Base-by-base conservation (phyloP, 1,284 basidiomycete genomes). In the Ceratobasidium sp. region DNA sequence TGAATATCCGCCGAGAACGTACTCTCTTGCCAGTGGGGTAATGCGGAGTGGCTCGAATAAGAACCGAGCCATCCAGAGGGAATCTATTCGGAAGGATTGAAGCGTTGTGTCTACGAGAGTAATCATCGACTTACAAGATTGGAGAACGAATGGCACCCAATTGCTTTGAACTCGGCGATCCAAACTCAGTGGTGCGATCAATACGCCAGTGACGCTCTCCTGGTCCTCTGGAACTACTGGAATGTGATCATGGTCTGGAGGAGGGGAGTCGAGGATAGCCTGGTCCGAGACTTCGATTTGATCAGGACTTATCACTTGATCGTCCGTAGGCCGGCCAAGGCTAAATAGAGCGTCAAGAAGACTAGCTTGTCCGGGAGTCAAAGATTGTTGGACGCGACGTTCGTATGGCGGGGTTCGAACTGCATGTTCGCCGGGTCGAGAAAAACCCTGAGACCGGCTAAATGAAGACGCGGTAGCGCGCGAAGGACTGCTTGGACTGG, bases 351-450 rank as follows among this genome's bases (percentile, higher is more conserved):
- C 49, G 6, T 54, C 32, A 13, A 65, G 32, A 4, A 65, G 62
- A 27, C 62, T 65, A 8, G 62, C 62, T 43, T 65, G 62, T 17
- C 62, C 62, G 6, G 49, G 2, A 22, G 62, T 65, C 62, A 65
- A 31, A 27, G 38, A 40, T 8, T 17, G 8, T 17, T 40, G 38
- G 38, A 8, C 17, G 8, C 17, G 38, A 7, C 17, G 38, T 40
- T 7, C 8, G 17, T 7, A 40, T 17, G 38, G 17, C 17, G 38
- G 17, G 17, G 17, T 40, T 40, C 38, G 38, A 7, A n/a, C 38
- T 40, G 8, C 38, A 40, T 17, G 38, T 40, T 40, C 17, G 38
- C 38, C 8, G 17, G 38, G 17, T 40, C 38, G 17, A 17, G 38
- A 17, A 40, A 17, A 17, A 17, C 38, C 17, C 17, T 17, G 7